These are phyloP conservation scores for Peniophora sp. DNA, from an alignment of 1,284 basidiomycete genomes.

Conservation along the genomic window DNA sequence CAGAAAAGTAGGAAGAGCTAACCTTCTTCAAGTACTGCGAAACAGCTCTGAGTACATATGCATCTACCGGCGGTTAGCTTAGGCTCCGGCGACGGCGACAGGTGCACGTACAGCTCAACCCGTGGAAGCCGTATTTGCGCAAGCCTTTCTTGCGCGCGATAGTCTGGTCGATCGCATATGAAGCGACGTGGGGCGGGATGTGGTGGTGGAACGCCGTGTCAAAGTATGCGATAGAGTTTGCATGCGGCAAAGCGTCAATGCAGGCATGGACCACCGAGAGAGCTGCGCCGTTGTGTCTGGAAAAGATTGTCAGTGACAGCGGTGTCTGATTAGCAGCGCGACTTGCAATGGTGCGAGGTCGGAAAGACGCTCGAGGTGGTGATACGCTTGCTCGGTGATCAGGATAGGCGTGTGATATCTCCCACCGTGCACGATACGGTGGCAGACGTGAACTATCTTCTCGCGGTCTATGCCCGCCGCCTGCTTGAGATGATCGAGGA, in stretches of 20 bases:
- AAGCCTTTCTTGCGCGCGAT: slow-evolving; percentile 58
- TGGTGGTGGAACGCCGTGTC: slow-evolving; percentile 82
- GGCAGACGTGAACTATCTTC: slow-evolving; percentile 50
- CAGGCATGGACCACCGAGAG: slow-evolving; percentile 56
- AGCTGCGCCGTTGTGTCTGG: slow-evolving; percentile 55
- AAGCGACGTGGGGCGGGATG: slow-evolving; percentile 66
- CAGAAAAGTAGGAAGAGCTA: slow-evolving; percentile 2
- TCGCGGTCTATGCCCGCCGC: slow-evolving; percentile 20
- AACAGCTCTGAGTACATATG: slow-evolving; percentile 57
- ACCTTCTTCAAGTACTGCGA: slow-evolving; percentile 51
- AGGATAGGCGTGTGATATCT: slow-evolving; percentile 60
- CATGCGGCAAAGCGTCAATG: slow-evolving; percentile 52
- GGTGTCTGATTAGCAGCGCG: slow-evolving; percentile 5
- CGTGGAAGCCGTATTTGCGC: slow-evolving; percentile 87
- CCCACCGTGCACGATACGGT: slow-evolving; percentile 81
- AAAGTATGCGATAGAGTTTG: slow-evolving; percentile 66
- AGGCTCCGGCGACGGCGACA: slow-evolving; percentile 6
- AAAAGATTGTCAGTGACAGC: neutral
- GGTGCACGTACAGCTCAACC: slow-evolving; percentile 51
- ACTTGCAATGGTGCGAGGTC: slow-evolving; percentile 76
- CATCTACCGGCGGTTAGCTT: slow-evolving; percentile 31
- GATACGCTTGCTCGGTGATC: slow-evolving; percentile 53
- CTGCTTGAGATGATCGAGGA: slow-evolving; percentile 41
- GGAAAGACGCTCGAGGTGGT: slow-evolving; percentile 67
- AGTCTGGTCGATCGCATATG: slow-evolving; percentile 66